Base-by-base conservation (phyloP, 2,329 filamentous ascomycete genomes). In the Hypoxylon sp. region DNA sequence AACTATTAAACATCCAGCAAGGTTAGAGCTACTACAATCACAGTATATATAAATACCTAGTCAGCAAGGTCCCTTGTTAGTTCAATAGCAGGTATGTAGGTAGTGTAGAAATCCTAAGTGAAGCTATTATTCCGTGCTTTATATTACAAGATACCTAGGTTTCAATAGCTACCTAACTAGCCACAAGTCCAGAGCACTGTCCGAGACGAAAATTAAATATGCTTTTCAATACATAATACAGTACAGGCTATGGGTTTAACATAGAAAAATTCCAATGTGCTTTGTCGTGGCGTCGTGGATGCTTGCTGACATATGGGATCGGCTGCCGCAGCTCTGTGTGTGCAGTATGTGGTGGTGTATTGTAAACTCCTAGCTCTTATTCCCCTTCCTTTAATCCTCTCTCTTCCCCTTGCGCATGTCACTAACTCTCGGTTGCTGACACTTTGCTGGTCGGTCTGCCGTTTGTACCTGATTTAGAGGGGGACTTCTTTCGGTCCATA, bases 401-500 rank as follows among this genome's bases (percentile, higher is more conserved):
- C 41, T 16, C 25, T 29, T 32, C 27, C 47, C 45, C 39, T 47
- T 51, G 47, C 41, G 46, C 37, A 32, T 25, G 46, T 47, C 43
- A 47, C 46, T 67, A 70, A 61, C 63, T 69, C 47, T 71, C 65
- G 2, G 65, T 63, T 3, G 46, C 48, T 21, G 66, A 55, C 51
- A 67, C 57, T 23, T 65, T 67, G 8, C 66, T 68, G 2, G 70
- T 71, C n/a, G 69, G 69, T 53, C 54, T 69, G 19, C 57, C 53
- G 16, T 70, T 39, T 7, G 27, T 54, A 9, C 57, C 53, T 0
- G 62, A 66, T 58, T 67, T 71, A 2, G 63, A 27, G 2, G 46
- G 71, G 30, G 69, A 69, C 72, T 82, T 85, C 75, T 84, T 88
- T 75, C 84, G 85, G 67, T 87, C 85, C 54, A 95, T 84, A 29